phyloP scores from a whole-genome alignment of 192 early-diverging fungal species.

The Rhizoclosmatium sp. region DNA sequence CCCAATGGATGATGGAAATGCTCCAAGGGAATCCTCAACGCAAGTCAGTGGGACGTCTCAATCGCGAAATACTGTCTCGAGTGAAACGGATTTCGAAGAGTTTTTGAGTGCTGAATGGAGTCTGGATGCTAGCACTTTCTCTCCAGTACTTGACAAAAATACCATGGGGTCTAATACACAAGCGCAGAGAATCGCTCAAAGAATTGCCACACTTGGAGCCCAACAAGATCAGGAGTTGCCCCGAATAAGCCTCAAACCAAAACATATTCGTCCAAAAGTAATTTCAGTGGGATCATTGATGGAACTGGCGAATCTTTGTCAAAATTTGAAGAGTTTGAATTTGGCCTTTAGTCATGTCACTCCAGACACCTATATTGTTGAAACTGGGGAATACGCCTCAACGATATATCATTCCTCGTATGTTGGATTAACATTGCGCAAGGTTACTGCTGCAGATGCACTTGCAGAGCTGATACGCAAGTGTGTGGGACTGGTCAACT shows the following conservation, averaged over 20 bases:
- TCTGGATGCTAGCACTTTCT: not conserved
- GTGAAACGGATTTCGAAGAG: not conserved
- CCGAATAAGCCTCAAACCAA: not conserved
- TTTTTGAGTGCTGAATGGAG: not conserved
- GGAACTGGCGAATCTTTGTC: constrained; percentile 1
- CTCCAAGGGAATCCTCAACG: not conserved
- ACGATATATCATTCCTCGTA: not conserved
- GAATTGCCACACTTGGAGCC: not conserved
- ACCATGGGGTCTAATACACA: not conserved
- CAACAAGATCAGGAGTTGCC: not conserved
- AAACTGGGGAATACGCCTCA: not conserved
- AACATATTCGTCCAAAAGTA: not conserved
- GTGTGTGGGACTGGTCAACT: constrained; percentile 8
- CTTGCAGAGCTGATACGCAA: not conserved
- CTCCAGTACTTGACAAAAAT: not conserved
- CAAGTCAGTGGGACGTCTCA: not conserved
- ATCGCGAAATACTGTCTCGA: not conserved
- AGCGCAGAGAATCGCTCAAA: not conserved
- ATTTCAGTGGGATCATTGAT: not conserved
- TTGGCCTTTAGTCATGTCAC: not conserved
- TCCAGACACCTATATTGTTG: constrained; percentile 8
- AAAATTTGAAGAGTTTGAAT: constrained; percentile 9
- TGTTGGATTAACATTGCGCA: not conserved
- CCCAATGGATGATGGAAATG: not conserved
- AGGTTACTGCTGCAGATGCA: not conserved